Conservation (phyloP, 2,329 filamentous ascomycete genomes). For the Colletotrichum euphorbiae region DNA sequence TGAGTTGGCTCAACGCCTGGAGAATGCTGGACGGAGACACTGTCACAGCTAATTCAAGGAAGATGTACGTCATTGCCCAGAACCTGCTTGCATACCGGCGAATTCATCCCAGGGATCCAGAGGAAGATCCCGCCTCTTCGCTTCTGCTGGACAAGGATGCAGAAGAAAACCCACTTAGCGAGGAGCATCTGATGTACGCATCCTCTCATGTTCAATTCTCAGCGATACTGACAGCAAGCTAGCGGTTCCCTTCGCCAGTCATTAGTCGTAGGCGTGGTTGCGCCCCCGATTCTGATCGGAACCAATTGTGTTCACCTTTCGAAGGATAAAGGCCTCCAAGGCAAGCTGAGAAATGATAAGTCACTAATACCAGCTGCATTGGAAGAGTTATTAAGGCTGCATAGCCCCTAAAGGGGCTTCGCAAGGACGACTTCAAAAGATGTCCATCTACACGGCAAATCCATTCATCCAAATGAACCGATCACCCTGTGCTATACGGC, state of each 20-base stretch:
- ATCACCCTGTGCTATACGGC: conserved; percentile 41
- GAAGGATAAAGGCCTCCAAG: conserved; percentile 39
- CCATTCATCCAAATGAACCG: conserved; percentile 37
- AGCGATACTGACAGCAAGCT: not conserved
- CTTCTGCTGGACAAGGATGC: conserved; percentile 38
- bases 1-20: conserved; percentile 42
- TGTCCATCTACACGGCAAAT: conserved; percentile 36
- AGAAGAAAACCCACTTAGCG: conserved; percentile 38
- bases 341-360: conserved; percentile 34
- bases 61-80: conserved; percentile 41
- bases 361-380: conserved; percentile 41
- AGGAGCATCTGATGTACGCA: conserved; percentile 38
- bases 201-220: too few species aligned
- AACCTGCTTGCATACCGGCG: conserved; percentile 40
- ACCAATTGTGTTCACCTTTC: conserved; percentile 42
- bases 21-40: conserved; percentile 40
- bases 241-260: conserved; percentile 42
- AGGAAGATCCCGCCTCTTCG: conserved; percentile 42
- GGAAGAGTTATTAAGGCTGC: conserved; percentile 42
- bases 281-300: conserved; percentile 40
- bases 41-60: conserved; percentile 36
- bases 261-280: conserved; percentile 42
- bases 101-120: conserved; percentile 35
- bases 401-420: conserved; percentile 42
- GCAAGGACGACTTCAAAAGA: conserved; percentile 38